Conservation (phyloP, 169 alveolate genomes). For the Fabrea salina region DNA sequence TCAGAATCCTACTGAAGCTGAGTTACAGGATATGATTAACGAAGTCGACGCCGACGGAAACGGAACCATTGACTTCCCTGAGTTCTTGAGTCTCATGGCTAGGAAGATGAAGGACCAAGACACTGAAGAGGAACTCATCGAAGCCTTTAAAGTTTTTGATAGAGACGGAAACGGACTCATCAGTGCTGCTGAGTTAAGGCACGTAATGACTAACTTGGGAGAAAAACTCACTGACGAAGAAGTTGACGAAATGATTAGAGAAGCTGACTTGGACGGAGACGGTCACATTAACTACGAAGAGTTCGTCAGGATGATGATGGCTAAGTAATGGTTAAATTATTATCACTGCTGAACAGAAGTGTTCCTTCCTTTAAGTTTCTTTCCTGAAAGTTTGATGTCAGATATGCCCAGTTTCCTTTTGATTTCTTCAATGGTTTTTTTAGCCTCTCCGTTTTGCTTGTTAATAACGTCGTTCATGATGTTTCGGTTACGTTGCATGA, state of each 20-base stretch:
- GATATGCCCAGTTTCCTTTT: constrained; percentile 4
- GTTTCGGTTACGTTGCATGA: constrained; percentile 52
- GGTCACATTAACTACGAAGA: constrained; percentile 98
- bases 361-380: too few relatives aligned
- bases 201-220: constrained; percentile 98
- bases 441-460: constrained; percentile 48
- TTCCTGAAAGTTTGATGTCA: too few relatives aligned
- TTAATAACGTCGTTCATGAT: constrained; percentile 44
- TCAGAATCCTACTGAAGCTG: constrained; percentile 98
- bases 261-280: constrained; percentile 99
- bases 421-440: constrained; percentile 35
- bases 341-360: too few relatives aligned
- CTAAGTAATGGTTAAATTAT: too few relatives aligned
- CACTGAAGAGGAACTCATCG: constrained; percentile 98
- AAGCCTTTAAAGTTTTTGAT: constrained; percentile 92
- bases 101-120: constrained; percentile 99
- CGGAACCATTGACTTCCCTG: constrained; percentile 69
- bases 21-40: constrained; percentile 66
- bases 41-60: constrained; percentile 70
- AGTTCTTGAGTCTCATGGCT: constrained; percentile 94
- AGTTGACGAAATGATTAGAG: constrained; percentile 99
- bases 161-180: constrained; percentile 97
- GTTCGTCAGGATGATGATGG: constrained; percentile 97
- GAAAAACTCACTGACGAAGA: constrained; percentile 98
- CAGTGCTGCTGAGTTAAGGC: constrained; percentile 98